Conservation (phyloP, 345 rosid genomes). For the Bruguiera sexangula region DNA sequence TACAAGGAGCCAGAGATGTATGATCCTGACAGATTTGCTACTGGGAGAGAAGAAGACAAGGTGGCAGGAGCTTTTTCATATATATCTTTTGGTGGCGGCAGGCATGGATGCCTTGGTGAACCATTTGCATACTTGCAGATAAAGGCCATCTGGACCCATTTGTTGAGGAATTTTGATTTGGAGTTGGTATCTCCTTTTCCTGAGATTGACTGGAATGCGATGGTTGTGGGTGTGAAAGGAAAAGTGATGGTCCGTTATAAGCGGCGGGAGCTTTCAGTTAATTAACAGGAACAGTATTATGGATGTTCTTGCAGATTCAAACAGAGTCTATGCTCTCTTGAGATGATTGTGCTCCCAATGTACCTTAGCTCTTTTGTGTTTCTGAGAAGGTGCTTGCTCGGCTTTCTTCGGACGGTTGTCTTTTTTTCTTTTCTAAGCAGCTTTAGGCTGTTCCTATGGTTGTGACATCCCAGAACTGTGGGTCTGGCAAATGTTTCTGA, state of each 20-base stretch:
- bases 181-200: slow-evolving; percentile 93
- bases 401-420: neutral
- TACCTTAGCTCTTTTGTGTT: neutral
- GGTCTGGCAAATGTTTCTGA: no score
- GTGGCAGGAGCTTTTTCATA: slow-evolving; percentile 82
- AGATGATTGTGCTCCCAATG: neutral
- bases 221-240: slow-evolving; percentile 98
- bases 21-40: slow-evolving; percentile 77
- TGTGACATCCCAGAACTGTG: neutral
- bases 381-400: slow-evolving; percentile 1
- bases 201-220: slow-evolving; percentile 97
- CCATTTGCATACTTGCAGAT: slow-evolving; percentile 98
- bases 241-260: slow-evolving; percentile 91
- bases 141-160: slow-evolving; percentile 97
- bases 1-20: slow-evolving; percentile 76
- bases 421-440: neutral
- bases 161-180: slow-evolving; percentile 85
- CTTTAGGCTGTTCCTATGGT: neutral
- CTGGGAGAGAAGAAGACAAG: slow-evolving; percentile 95
- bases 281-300: neutral
- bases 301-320: slow-evolving; percentile 6
- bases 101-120: slow-evolving; percentile 98
- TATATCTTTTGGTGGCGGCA: slow-evolving; percentile 92
- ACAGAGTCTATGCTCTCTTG: neutral
- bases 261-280: slow-evolving; percentile 26